Evolutionary conservation across 805 yeast species (phyloP), one percentile per base, ranked within the genome.

Genomic region (Kurtzmaniella cleridarum): DNA sequence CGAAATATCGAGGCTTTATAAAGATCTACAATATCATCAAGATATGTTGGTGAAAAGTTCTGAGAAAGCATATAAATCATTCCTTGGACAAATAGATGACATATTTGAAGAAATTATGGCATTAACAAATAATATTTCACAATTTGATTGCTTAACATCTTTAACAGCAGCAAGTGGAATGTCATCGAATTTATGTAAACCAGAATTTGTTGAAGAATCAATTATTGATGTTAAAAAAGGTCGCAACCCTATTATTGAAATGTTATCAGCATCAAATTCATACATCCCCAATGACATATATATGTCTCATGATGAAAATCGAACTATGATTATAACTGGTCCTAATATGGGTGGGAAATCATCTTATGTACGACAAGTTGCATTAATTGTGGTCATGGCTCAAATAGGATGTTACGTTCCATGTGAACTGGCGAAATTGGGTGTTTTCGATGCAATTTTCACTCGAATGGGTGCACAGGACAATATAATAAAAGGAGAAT

Each of bases 281-380:
- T 84, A 78, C 53, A 85, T 89, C 10, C 71, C 93, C 2, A 89
- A 88, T 54, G 78, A 80, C 45, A 71, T 81, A 4, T 40, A 54
- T 5, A 73, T 89, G 64, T 48, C 65, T 5, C 53, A 61, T 5
- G 52, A 62, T n/a, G 55, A 64, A 3, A 69, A 76, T 11, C 67
- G 87, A 27, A 73, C 63, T 2, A 64, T 80, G 39, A 69, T 89
- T 12, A 75, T 89, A 16, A 85, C 95, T 0, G 95, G 95, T 0
- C 93, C 95, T 0, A 85, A 85, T 48, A 84, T 85, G 89, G 95
- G 95, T 8, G 95, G 95, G 3, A 86, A 86, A 54, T 81, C 89
- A 5, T 79, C 88, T 1, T 80, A 79, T 50, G 86, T 84, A 12
- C 72, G 85, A 37, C 88, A 84, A 44, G 71, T 84, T 9, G 95